Evolutionary conservation across 1,284 basidiomycete genomes (phyloP).

Genomic region (Salmacisia buchloeana): DNA sequence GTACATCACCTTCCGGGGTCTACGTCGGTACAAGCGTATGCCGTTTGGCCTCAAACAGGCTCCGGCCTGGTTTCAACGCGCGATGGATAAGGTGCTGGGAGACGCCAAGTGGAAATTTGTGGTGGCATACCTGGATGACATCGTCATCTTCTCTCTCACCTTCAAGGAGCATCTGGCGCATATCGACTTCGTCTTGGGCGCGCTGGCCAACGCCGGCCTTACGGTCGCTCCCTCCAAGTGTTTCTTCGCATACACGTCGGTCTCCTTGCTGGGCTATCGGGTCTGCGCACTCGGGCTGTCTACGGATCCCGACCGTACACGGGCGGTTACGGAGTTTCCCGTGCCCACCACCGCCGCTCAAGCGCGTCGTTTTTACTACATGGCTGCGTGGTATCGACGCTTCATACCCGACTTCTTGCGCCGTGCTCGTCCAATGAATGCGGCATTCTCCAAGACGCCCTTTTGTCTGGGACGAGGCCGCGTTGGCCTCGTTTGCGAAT

Average conservation of each 20-base stretch:
- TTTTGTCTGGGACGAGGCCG: not conserved
- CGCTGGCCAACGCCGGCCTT: not conserved
- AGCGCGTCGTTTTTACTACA: not conserved
- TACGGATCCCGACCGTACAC: not conserved
- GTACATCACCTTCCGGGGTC: constrained; percentile 52
- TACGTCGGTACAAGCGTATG: constrained; percentile 54
- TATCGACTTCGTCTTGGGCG: not conserved
- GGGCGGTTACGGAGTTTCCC: not conserved
- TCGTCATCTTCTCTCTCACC: constrained; percentile 38
- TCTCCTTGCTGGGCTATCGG: not conserved
- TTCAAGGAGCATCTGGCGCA: not conserved
- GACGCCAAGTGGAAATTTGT: constrained; percentile 53
- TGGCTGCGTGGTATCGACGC: not conserved
- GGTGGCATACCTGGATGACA: constrained; percentile 57
- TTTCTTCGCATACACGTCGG: not conserved
- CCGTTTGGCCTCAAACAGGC: constrained; percentile 55
- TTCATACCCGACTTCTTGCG: not conserved
- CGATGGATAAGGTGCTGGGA: constrained; percentile 53
- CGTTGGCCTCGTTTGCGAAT: too few relatives aligned
- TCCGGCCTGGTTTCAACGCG: constrained; percentile 53
- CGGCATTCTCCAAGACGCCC: not conserved
- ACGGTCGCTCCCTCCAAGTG: not conserved
- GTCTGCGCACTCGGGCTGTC: not conserved
- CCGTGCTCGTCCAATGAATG: not conserved
- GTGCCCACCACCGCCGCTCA: not conserved